Evolutionary conservation across 257 asterid species (phyloP).

Genomic region (Ilex aquifolium): DNA sequence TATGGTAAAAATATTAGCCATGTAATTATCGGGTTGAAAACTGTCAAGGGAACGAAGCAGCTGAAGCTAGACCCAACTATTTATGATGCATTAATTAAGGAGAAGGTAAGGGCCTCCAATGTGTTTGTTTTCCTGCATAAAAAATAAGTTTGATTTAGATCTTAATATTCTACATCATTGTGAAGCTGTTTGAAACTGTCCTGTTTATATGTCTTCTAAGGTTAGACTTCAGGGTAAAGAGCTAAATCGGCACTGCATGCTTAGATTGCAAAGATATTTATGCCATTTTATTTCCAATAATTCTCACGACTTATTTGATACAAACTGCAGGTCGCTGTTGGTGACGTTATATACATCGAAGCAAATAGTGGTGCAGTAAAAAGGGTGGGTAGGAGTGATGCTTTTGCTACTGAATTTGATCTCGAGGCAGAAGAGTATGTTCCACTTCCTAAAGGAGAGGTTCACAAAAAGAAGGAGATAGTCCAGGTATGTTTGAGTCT

Average conservation of each 20-base stretch:
- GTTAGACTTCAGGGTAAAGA: no score
- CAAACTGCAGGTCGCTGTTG: slow-evolving; percentile 79
- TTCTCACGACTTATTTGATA: no score
- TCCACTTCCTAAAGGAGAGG: slow-evolving; percentile 98
- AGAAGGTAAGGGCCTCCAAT: slow-evolving; percentile 43
- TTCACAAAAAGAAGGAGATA: slow-evolving; percentile 94
- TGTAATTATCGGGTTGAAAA: slow-evolving; percentile 86
- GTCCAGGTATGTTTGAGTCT: slow-evolving; percentile 58
- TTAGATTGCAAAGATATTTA: no score
- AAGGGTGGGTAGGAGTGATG: slow-evolving; percentile 98
- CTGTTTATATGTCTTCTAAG: no score
- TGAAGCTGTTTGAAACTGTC: no score
- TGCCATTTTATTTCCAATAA: no score
- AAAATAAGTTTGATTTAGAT: neutral
- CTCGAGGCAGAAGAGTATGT: slow-evolving; percentile 99
- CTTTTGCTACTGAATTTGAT: slow-evolving; percentile 96
- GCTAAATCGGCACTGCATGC: no score
- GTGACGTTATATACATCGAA: slow-evolving; percentile 95
- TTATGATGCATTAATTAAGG: slow-evolving; percentile 89
- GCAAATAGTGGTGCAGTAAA: slow-evolving; percentile 95
- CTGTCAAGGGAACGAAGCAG: slow-evolving; percentile 92
- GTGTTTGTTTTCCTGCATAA: neutral
- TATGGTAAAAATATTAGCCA: slow-evolving; percentile 91
- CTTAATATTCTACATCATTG: no score
- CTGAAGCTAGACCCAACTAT: slow-evolving; percentile 93